Evolutionary conservation across 1,284 basidiomycete species (phyloP).

Genomic region (Ganoderma multipileum): DNA sequence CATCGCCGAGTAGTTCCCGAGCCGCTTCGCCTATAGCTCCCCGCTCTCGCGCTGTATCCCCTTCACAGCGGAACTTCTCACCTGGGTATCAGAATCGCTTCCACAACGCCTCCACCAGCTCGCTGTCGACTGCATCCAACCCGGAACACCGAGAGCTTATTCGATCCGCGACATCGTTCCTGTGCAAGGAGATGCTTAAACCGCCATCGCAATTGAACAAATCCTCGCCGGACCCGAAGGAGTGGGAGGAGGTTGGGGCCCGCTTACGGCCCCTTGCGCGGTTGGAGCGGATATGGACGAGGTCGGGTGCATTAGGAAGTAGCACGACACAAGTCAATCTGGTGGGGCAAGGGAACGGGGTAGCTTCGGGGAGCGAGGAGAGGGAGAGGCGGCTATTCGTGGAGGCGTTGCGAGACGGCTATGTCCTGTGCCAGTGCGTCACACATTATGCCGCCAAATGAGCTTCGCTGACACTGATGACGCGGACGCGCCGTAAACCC

Average conservation of each 20-base stretch:
- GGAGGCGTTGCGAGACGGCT: slow-evolving; percentile 82
- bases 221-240: slow-evolving; percentile 52
- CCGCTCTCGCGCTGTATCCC: slow-evolving; percentile 45
- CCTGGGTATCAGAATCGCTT: slow-evolving; percentile 47
- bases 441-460: slow-evolving; percentile 24
- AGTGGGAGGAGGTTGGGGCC: slow-evolving; percentile 78
- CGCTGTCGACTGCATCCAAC: slow-evolving; percentile 49
- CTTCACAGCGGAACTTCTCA: slow-evolving; percentile 51
- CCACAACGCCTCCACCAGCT: slow-evolving; percentile 61
- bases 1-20: slow-evolving; percentile 34
- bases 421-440: slow-evolving; percentile 86
- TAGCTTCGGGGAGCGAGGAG: slow-evolving; percentile 69
- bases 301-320: slow-evolving; percentile 52
- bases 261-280: slow-evolving; percentile 65
- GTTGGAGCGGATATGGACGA: slow-evolving; percentile 77
- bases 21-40: slow-evolving; percentile 38
- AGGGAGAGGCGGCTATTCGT: slow-evolving; percentile 74
- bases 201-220: slow-evolving; percentile 59
- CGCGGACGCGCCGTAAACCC: slow-evolving; percentile 11
- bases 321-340: slow-evolving; percentile 52
- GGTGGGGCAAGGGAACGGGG: slow-evolving; percentile 43
- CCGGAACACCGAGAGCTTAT: slow-evolving; percentile 69
- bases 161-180: slow-evolving; percentile 61
- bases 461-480: slow-evolving; percentile 8
- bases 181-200: slow-evolving; percentile 69